Base-by-base conservation (phyloP, 129 eudicot species). In the Flaveria sonorensis region DNA sequence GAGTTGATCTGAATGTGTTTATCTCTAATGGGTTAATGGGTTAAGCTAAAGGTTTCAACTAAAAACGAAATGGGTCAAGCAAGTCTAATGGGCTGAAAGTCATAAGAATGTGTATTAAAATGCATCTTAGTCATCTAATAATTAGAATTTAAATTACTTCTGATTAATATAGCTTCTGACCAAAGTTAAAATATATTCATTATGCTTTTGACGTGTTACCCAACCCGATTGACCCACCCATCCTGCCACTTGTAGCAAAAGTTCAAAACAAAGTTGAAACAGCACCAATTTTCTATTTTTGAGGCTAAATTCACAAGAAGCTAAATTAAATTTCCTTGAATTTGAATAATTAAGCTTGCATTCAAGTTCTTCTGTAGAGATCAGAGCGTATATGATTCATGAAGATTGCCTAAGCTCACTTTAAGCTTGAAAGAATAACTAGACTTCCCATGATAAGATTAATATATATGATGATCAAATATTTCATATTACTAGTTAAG, bases 261-360 rank as follows among this genome's bases (percentile, higher is more conserved):
- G 53, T 39, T 46, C 52, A 55, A 72, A 36, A 6, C 19, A 39
- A 39, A 39, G 32, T 13, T 71, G 61, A 28, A 16, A 60, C 56
- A 23, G 36, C 55, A 59, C 68, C 69, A 30, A 39, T 18, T 7
- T 1, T 6, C 46, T 12, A 63, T 13, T 52, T 32, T 68, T 53
- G 43, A 53, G 13, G 13, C 15, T 67, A 4, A 13, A 8, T 15
- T 76, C 74, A 51, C 67, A 67, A 40, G 40, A 52, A 52, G 23
- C 53, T 39, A 47, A 47, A 51, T 14, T 32, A 32, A 19, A 21
- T 23, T 52, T 70, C 53, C 61, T 64, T 69, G 2, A 42, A 30
- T 40, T 42, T 45, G 13, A 16, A 77, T 55, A 51, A n/a, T 16
- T 46, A 78, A 24, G 63, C 48, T 47, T 59, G 50, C 68, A 55